phyloP scores from a whole-genome alignment of 129 eudicot species.

The Scalesia atractyloides region DNA sequence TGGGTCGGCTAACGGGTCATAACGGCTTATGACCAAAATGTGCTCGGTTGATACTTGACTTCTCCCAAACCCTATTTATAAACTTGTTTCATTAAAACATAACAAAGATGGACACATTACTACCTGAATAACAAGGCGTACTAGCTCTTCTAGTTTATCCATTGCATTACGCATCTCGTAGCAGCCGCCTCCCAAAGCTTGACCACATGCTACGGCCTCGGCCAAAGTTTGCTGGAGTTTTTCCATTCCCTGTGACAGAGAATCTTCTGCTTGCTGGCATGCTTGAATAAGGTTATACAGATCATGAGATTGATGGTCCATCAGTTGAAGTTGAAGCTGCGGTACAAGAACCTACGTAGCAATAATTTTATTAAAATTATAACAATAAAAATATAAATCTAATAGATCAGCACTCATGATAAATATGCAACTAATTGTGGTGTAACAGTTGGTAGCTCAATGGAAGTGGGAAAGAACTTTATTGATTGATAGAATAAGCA shows the following conservation, averaged over 20 bases:
- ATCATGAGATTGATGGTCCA: conserved; percentile 62
- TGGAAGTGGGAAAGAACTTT: conserved; percentile 40
- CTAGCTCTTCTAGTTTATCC: conserved; percentile 68
- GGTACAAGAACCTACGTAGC: conserved; percentile 66
- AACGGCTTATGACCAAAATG: background rate
- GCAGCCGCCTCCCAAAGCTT: conserved; percentile 47
- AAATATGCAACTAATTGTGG: conserved; percentile 34
- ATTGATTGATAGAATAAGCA: conserved; percentile 39
- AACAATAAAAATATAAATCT: background rate
- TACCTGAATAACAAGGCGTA: conserved; percentile 86
- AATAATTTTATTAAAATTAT: background rate
- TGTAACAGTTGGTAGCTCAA: conserved; percentile 34
- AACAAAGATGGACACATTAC: background rate
- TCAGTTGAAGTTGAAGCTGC: conserved; percentile 67
- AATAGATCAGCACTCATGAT: conserved; percentile 37
- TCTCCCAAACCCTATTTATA: background rate
- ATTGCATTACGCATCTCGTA: conserved; percentile 61
- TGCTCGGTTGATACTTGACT: background rate
- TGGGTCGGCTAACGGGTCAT: too few relatives aligned
- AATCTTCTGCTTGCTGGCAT: conserved; percentile 97
- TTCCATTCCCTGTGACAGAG: conserved; percentile 91
- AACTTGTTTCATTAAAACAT: background rate
- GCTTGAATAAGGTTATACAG: conserved; percentile 68
- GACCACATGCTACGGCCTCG: conserved; percentile 55
- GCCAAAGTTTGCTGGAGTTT: conserved; percentile 65